Evolutionary conservation across 1,139 yeast genomes (phyloP).

Genomic region (Candida frijolesensis): DNA sequence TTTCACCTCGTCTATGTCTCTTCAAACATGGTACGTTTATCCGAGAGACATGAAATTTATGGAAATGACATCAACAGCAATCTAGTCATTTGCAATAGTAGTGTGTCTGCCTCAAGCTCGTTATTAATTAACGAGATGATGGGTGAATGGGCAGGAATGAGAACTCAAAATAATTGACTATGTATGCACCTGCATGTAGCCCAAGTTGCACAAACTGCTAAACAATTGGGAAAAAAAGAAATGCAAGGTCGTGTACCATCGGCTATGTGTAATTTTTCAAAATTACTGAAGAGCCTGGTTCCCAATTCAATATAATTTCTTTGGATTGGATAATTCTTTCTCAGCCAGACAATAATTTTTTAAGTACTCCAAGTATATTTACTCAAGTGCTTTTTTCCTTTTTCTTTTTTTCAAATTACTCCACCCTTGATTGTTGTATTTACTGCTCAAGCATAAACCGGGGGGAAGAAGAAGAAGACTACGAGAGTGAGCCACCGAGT

Average conservation of each 20-base stretch:
- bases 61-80: background rate
- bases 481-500: background rate
- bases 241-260: slow-evolving; percentile 4
- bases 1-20: background rate
- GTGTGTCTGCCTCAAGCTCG: no score
- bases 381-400: background rate
- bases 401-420: background rate
- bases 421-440: background rate
- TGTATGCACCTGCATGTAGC: slow-evolving; percentile 2
- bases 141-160: background rate
- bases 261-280: slow-evolving; percentile 8
- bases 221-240: slow-evolving; percentile 1
- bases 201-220: background rate
- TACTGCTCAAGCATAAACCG: background rate
- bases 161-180: background rate
- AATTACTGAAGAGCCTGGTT: background rate
- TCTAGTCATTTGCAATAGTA: background rate
- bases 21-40: background rate
- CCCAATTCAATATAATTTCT: background rate
- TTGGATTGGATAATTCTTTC: background rate
- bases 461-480: background rate
- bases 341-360: background rate
- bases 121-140: background rate
- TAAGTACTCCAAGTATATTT: background rate
- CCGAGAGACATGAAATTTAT: background rate